These are phyloP conservation scores for Pleurotus giganteus DNA, from an alignment of 768 basidiomycete species.

Conservation along the genomic window DNA sequence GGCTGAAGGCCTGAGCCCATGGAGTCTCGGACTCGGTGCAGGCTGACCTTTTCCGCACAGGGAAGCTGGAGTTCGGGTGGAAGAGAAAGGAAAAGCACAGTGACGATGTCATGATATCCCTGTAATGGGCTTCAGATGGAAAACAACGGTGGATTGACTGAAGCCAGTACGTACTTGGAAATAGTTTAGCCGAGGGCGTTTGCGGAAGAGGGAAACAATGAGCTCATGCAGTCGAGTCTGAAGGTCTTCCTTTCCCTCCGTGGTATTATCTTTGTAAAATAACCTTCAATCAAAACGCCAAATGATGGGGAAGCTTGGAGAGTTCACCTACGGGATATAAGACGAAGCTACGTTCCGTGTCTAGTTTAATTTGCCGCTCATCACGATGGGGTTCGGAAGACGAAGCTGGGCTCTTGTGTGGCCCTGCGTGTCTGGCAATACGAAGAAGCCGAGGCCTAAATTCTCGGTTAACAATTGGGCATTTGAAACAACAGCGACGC, in stretches of 20 bases:
- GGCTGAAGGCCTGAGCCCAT: constrained; percentile 88
- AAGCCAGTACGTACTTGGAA: constrained; percentile 59
- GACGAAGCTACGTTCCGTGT: constrained; percentile 92
- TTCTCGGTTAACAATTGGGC: not conserved
- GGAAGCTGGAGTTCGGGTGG: constrained; percentile 54
- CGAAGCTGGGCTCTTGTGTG: constrained; percentile 1
- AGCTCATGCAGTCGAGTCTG: constrained; percentile 69
- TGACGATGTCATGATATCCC: constrained; percentile 93
- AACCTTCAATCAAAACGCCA: not conserved
- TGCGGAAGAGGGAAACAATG: constrained; percentile 73
- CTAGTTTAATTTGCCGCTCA: constrained; percentile 84
- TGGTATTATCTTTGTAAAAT: constrained; percentile 14
- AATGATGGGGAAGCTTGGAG: constrained; percentile 7
- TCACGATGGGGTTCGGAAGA: constrained; percentile 51
- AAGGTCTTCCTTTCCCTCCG: constrained; percentile 48
- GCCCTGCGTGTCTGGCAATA: constrained; percentile 14
- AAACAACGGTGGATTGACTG: not conserved
- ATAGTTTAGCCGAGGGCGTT: constrained; percentile 71
- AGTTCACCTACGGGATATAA: constrained; percentile 84
- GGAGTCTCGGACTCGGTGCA: constrained; percentile 80
- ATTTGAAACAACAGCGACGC: not conserved
- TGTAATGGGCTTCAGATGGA: constrained; percentile 25
- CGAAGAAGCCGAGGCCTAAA: constrained; percentile 37
- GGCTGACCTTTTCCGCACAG: constrained; percentile 69
- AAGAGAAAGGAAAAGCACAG: constrained; percentile 77